Evolutionary conservation across 2,329 filamentous ascomycete species (phyloP).

Genomic region (Coleophoma cylindrospora): DNA sequence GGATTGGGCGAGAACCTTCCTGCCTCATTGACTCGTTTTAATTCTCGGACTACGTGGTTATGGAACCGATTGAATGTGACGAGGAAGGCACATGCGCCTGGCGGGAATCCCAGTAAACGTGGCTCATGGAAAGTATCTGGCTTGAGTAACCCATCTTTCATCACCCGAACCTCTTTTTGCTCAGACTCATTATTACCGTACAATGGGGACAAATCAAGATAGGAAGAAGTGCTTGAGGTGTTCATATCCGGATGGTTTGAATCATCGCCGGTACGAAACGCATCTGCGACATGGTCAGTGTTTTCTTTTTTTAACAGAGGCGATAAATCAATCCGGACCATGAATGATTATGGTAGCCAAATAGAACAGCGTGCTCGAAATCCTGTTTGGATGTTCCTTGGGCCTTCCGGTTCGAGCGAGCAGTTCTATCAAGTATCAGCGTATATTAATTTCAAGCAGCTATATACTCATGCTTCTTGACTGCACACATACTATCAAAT

Average conservation of each 20-base stretch:
- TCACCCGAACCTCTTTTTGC: slow-evolving; percentile 47
- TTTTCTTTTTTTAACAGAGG: not conserved
- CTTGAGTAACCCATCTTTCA: slow-evolving; percentile 65
- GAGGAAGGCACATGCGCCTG: slow-evolving; percentile 62
- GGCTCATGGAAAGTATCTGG: slow-evolving; percentile 65
- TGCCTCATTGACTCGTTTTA: slow-evolving; percentile 76
- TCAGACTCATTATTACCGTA: slow-evolving; percentile 21
- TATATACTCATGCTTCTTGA: not conserved
- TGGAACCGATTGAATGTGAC: slow-evolving; percentile 83
- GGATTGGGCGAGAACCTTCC: slow-evolving; percentile 57
- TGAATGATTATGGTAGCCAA: slow-evolving; percentile 61
- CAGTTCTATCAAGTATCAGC: slow-evolving; percentile 24
- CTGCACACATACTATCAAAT: slow-evolving; percentile 40
- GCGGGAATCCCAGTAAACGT: slow-evolving; percentile 62
- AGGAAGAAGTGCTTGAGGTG: slow-evolving; percentile 4
- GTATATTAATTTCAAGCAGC: not conserved
- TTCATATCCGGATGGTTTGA: slow-evolving; percentile 34
- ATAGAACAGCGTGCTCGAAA: slow-evolving; percentile 71
- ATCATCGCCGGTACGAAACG: slow-evolving; percentile 33
- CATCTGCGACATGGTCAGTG: slow-evolving; percentile 15
- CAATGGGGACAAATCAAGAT: slow-evolving; percentile 3
- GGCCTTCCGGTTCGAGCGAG: slow-evolving; percentile 44
- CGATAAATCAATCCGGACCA: not conserved
- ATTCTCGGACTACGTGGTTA: slow-evolving; percentile 72
- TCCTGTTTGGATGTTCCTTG: slow-evolving; percentile 58